Conservation (phyloP, 2,329 filamentous ascomycete species). For the Didymella glomerata region DNA sequence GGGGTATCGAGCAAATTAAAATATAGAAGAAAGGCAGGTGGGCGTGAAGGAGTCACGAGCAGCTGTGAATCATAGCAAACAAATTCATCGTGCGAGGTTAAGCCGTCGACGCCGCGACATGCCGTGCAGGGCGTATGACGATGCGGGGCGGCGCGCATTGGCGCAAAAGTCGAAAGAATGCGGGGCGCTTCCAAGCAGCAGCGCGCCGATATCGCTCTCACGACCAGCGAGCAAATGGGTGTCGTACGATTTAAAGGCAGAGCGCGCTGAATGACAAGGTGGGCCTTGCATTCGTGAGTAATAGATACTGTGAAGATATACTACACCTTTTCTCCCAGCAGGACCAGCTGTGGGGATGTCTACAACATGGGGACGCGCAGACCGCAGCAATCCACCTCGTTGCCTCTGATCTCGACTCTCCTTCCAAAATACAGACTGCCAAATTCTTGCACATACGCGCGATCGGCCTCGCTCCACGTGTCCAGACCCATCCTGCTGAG, state of each 20-base stretch:
- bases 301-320: background rate
- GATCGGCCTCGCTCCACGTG: slow-evolving; percentile 76
- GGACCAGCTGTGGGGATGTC: slow-evolving; percentile 9
- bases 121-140: slow-evolving; percentile 20
- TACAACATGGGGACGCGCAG: slow-evolving; percentile 62
- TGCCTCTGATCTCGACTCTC: slow-evolving; percentile 69
- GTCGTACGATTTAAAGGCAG: slow-evolving; percentile 6
- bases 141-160: slow-evolving; percentile 20
- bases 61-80: slow-evolving; percentile 16
- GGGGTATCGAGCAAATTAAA: slow-evolving; percentile 2
- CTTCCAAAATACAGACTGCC: slow-evolving; percentile 72
- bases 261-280: background rate
- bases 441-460: slow-evolving; percentile 71
- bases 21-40: background rate
- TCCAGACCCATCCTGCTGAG: slow-evolving; percentile 78
- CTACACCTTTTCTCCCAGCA: background rate
- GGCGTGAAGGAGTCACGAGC: slow-evolving; percentile 13
- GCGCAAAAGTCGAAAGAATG: slow-evolving; percentile 21
- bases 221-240: slow-evolving; percentile 4
- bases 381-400: slow-evolving; percentile 78
- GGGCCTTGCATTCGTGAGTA: background rate
- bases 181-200: slow-evolving; percentile 10
- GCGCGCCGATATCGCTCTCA: slow-evolving; percentile 7
- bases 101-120: slow-evolving; percentile 11
- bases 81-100: slow-evolving; percentile 19